Evolutionary conservation across 1,284 basidiomycete species (phyloP), one percentile per base, ranked within the genome.

Genomic region (Malassezia nana): DNA sequence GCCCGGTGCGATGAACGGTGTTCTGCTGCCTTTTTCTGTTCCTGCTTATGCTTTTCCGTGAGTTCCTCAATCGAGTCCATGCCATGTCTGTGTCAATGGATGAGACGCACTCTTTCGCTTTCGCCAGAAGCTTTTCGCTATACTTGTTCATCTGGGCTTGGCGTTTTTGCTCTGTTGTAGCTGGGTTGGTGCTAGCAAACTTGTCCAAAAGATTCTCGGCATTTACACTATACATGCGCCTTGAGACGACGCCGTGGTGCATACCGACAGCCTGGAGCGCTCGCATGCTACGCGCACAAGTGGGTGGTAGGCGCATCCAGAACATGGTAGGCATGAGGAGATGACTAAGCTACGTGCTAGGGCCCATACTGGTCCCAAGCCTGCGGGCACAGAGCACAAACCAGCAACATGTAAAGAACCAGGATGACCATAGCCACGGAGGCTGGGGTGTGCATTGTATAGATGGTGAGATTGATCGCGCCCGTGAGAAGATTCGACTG

Each of bases 401-500:
- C 32, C 12, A 24, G 8, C 12, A 33, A n/a, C 20, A 42, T 29
- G 75, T 98, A 96, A 1, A 65, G 67, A 3, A 77, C 61, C 9
- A 96, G 75, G 16, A 92, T 79, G 6, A 76, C 44, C 78, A 92
- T 79, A 1, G 87, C 83, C 31, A 76, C 66, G 22, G 55, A 50
- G 52, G 84, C 77, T 0, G 79, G 75, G 12, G 79, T 78, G 67
- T 91, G 89, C 83, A 96, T 90, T 4, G 89, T 95, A 63, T 78
- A 75, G 59, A 91, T 79, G 0, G 80, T 79, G 18, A 96, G 65
- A 72, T 96, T 98, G 58, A 94, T 78, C 15, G 87, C 59, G 0
- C 92, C 92, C 0, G 92, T 98, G 24, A 82, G 74, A 0, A 94
- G 73, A 72, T 98, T 98, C 0, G 89, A 86, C 86, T 56, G 49